phyloP scores from a whole-genome alignment of 2,329 filamentous ascomycete genomes.

The Fusarium sp. region DNA sequence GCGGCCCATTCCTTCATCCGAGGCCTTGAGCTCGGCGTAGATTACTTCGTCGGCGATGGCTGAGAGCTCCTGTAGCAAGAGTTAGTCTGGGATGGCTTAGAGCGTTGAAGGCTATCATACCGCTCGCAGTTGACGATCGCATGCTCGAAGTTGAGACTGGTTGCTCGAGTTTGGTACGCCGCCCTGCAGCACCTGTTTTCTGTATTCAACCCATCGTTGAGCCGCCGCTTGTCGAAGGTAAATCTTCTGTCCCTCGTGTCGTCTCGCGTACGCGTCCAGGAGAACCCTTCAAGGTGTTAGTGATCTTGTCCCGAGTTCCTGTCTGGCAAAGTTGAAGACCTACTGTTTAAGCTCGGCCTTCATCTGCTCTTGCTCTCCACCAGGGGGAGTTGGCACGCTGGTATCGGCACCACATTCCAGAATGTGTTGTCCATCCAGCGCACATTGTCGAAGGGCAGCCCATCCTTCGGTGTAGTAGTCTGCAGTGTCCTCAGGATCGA shows the following conservation, averaged over 20 bases:
- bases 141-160: constrained; percentile 61
- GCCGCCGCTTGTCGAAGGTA: constrained; percentile 69
- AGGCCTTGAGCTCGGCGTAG: constrained; percentile 64
- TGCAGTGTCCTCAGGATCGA: constrained; percentile 63
- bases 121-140: constrained; percentile 65
- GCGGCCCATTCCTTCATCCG: constrained; percentile 65
- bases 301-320: background rate
- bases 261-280: constrained; percentile 68
- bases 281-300: constrained; percentile 57
- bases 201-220: constrained; percentile 67
- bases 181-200: constrained; percentile 64
- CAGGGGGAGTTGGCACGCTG: constrained; percentile 62
- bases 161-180: constrained; percentile 59
- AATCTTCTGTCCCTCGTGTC: constrained; percentile 73
- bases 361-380: constrained; percentile 67
- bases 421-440: constrained; percentile 71
- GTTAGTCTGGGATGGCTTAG: background rate
- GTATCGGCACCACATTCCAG: constrained; percentile 72
- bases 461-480: constrained; percentile 74
- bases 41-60: constrained; percentile 68
- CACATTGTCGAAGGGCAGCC: constrained; percentile 70
- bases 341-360: constrained; percentile 73
- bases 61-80: constrained; percentile 59
- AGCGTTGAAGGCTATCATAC: constrained; percentile 55
- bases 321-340: constrained; percentile 38